phyloP scores from a whole-genome alignment of 306 rosid genomes.

The Malus sylvestris region DNA sequence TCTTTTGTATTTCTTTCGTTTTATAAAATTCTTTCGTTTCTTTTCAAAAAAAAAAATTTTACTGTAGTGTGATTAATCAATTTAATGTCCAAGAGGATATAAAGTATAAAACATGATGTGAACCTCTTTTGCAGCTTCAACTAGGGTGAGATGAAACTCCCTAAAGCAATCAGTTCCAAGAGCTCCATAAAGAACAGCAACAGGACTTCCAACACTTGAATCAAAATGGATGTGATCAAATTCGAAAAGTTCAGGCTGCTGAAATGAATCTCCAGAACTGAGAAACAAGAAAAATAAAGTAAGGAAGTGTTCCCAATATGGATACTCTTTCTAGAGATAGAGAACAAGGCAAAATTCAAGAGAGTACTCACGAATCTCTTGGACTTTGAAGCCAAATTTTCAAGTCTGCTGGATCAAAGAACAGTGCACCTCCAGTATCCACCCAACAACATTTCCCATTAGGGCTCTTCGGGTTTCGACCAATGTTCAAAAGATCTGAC shows the following conservation, averaged over 20 bases:
- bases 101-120: slow-evolving; percentile 8
- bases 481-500: slow-evolving; percentile 42
- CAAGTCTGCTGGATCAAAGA: slow-evolving; percentile 51
- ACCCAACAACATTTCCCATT: slow-evolving; percentile 87
- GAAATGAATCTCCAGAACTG: slow-evolving; percentile 55
- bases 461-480: slow-evolving; percentile 38
- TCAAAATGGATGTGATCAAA: slow-evolving; percentile 79
- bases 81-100: neutral
- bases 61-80: neutral
- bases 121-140: slow-evolving; percentile 81
- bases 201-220: slow-evolving; percentile 58
- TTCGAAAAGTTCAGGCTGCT: slow-evolving; percentile 73
- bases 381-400: slow-evolving; percentile 45
- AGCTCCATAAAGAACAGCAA: slow-evolving; percentile 87
- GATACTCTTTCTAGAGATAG: neutral
- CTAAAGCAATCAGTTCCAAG: slow-evolving; percentile 78
- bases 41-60: neutral
- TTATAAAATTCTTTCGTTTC: no score
- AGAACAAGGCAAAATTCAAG: neutral
- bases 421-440: slow-evolving; percentile 63
- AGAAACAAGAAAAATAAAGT: slow-evolving; percentile 11
- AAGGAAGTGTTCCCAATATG: neutral
- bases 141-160: slow-evolving; percentile 68
- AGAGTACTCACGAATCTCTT: slow-evolving; percentile 37
- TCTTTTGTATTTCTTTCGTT: no score